Base-by-base conservation (phyloP, 2,329 filamentous ascomycete genomes). In the Trichoderma lentiforme region DNA sequence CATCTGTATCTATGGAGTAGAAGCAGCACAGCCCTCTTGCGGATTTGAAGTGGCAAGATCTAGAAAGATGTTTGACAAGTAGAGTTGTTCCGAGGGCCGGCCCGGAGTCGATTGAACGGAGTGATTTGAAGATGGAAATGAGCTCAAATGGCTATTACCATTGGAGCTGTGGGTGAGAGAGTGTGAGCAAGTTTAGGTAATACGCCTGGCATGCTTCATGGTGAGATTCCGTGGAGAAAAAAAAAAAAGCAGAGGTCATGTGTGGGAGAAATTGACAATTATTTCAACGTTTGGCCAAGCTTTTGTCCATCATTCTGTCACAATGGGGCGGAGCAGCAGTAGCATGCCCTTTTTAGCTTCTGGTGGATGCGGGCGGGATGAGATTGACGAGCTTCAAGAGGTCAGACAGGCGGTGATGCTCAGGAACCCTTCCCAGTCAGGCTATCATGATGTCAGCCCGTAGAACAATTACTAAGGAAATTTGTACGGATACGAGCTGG, bases 381-480 rank as follows among this genome's bases (percentile, higher is more conserved):
- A 39, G 32, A 57, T 53, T 53, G 47, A 53, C 47, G 58, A 39
- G 32, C 32, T 26, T 11, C 32, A 62, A 62, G 32, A 62, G 32
- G 39, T 57, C 34, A 32, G 47, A 66, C 53, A 66, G n/a, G 47
- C 30, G 64, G 28, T 57, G 64, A 67, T 67, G 34, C 63, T 66
- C 63, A 66, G 63, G 63, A 21, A 66, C 63, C 30, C 30, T 66
- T 56, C 63, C 63, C 47, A 30, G 63, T 39, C 43, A 34, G 63
- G 43, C 47, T 66, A 36, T 66, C 47, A 36, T 66, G 63, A 66
- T 66, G 63, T 66, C 47, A 66, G 32, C n/a, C 18, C n/a, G 39
- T 3, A 47, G 39, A 65, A n/a, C 11, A 36, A 28, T n/a, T 11
- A 11, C 58, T 15, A 34, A 60, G 14, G 9, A n/a, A 1, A 58